These are phyloP conservation scores for Aspergillus japonicus DNA, from an alignment of 2,329 filamentous ascomycete genomes.

Conservation along the genomic window DNA sequence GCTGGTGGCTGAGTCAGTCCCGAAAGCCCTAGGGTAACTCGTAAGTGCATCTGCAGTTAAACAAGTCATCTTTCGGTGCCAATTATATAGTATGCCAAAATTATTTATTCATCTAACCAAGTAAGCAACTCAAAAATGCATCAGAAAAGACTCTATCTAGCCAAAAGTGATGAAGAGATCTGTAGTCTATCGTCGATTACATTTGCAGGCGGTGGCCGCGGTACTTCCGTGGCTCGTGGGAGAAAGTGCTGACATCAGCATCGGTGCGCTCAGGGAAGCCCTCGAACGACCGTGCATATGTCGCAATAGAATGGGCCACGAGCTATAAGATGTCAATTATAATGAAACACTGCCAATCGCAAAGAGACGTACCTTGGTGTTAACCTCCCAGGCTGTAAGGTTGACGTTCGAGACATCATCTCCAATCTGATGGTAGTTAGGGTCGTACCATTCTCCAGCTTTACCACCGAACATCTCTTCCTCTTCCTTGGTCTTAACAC, in stretches of 20 bases:
- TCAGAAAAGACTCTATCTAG: not conserved
- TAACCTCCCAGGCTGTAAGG: constrained; percentile 54
- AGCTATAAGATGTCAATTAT: constrained; percentile 14
- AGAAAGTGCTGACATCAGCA: constrained; percentile 4
- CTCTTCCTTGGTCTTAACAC: constrained; percentile 69
- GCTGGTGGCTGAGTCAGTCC: too few relatives aligned
- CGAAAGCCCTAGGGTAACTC: too few relatives aligned
- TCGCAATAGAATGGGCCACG: constrained; percentile 71
- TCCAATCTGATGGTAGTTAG: constrained; percentile 55
- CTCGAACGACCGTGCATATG: constrained; percentile 64
- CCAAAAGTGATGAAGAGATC: not conserved
- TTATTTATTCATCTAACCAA: too few relatives aligned
- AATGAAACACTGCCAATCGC: not conserved
- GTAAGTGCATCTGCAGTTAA: too few relatives aligned
- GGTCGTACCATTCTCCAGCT: constrained; percentile 56
- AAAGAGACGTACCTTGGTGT: constrained; percentile 45
- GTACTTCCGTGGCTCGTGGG: constrained; percentile 17
- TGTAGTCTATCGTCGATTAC: not conserved
- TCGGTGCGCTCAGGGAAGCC: constrained; percentile 59
- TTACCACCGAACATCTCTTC: constrained; percentile 65
- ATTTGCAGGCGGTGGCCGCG: constrained; percentile 17
- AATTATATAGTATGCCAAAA: too few relatives aligned
- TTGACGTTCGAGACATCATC: constrained; percentile 56
- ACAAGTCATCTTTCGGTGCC: too few relatives aligned
- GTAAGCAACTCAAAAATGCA: too few relatives aligned